Evolutionary conservation across 2,329 filamentous ascomycete species (phyloP), one percentile per base, ranked within the genome.

Genomic region (Exophiala alcalophila): DNA sequence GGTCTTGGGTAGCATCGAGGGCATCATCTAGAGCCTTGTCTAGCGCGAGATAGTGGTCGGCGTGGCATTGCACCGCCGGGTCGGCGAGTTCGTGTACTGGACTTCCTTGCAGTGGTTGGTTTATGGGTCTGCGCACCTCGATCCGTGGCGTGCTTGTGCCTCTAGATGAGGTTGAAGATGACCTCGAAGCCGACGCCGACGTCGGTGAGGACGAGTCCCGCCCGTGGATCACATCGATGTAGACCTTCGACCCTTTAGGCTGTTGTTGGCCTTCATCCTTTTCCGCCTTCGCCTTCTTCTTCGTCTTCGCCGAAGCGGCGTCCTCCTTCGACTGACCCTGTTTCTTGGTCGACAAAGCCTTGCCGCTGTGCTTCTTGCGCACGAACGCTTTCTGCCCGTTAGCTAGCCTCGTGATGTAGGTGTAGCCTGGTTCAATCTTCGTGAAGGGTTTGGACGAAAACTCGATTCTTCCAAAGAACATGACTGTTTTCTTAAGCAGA

Each of bases 81-180:
- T n/a, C 10, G 29, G 3, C 8, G 8, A 20, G 11, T 30, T 21
- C 5, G 9, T 16, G 16, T 5, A 25, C 15, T 18, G 36, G 26
- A 24, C 18, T 6, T 12, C 19, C 2, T 8, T 11, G 29, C 11
- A 10, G 37, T 10, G 19, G 14, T 10, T 21, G 6, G 28, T 33
- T 18, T 14, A 40, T 14, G 14, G 37, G 37, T 11, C 29, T 20
- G 4, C 37, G 37, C 15, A 40, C 37, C 19, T 32, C 25, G 12
- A 40, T 40, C 16, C 29, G 14, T 5, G 29, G 37, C 10, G n/a
- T n/a, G n/a, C n/a, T n/a, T n/a, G n/a, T n/a, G n/a, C n/a, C n/a
- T n/a, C n/a, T n/a, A n/a, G n/a, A n/a, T n/a, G n/a, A n/a, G n/a
- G n/a, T n/a, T n/a, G n/a, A n/a, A n/a, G n/a, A n/a, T n/a, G n/a